These are phyloP conservation scores for Fusarium camptoceras DNA, from an alignment of 2,329 filamentous ascomycete genomes.

Conservation along the genomic window DNA sequence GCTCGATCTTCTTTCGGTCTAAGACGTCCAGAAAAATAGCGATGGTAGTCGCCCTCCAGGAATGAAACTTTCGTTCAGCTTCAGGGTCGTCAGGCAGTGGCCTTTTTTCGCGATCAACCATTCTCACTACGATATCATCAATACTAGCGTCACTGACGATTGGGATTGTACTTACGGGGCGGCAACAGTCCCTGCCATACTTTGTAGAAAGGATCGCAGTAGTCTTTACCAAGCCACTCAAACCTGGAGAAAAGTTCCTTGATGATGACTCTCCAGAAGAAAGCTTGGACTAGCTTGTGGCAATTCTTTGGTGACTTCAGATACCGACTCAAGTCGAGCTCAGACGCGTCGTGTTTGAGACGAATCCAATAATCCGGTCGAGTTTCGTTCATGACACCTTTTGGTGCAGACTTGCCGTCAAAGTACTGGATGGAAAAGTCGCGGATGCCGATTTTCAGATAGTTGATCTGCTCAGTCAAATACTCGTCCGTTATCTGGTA, in stretches of 20 bases:
- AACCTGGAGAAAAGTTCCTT: not conserved
- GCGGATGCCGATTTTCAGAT: not conserved
- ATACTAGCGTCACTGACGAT: accelerated
- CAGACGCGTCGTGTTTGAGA: not conserved
- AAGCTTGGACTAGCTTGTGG: not conserved
- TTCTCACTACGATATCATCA: not conserved
- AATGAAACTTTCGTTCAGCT: not conserved
- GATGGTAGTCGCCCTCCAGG: not conserved
- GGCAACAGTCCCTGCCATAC: not conserved
- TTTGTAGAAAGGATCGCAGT: not conserved
- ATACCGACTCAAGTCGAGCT: not conserved
- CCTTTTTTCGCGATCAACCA: not conserved
- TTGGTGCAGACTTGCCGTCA: not conserved
- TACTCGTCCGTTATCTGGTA: slow-evolving; percentile 1
- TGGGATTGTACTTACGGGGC: not conserved
- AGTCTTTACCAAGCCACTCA: not conserved
- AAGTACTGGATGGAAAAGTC: not conserved
- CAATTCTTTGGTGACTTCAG: not conserved
- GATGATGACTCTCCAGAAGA: not conserved
- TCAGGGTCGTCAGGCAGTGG: not conserved
- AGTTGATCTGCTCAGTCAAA: not conserved
- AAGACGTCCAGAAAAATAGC: not conserved
- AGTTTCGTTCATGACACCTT: accelerated
- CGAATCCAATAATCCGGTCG: accelerated
- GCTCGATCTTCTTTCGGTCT: not conserved